Conservation (phyloP, 768 basidiomycete genomes). For the Sporobolomyces phaffii region DNA sequence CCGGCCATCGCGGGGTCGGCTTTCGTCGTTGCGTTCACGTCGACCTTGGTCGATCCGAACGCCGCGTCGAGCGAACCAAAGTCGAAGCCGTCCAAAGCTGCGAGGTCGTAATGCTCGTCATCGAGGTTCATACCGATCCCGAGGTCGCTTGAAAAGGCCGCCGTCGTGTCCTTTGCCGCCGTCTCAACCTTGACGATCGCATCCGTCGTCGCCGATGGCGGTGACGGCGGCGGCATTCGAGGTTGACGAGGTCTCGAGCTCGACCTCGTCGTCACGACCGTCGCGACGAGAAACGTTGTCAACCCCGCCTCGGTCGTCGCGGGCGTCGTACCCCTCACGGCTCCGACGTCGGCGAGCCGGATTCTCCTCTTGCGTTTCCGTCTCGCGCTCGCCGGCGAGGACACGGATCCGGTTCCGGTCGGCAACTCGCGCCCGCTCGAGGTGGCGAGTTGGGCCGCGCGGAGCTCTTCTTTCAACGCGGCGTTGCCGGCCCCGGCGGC, state of each 20-base stretch:
- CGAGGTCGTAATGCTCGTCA: constrained; percentile 14
- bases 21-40: neutral
- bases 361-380: constrained; percentile 3
- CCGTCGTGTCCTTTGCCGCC: too few species aligned
- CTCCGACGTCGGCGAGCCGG: constrained; percentile 15
- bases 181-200: too few species aligned
- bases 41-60: neutral
- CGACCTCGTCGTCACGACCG: neutral
- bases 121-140: constrained; percentile 5
- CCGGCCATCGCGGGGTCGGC: neutral
- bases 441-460: neutral
- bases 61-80: constrained; percentile 33
- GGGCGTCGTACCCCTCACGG: neutral
- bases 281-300: constrained; percentile 9
- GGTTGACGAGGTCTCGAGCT: neutral
- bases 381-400: too few species aligned
- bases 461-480: constrained; percentile 25
- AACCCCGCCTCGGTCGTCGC: neutral
- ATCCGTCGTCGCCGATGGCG: neutral
- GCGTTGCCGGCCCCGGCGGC: neutral
- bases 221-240: too few species aligned
- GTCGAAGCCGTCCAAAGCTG: constrained; percentile 14
- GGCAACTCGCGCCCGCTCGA: too few species aligned
- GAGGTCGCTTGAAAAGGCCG: neutral
- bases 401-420: too few species aligned